phyloP scores from a whole-genome alignment of 768 basidiomycete species.

The Russula vinacea region DNA sequence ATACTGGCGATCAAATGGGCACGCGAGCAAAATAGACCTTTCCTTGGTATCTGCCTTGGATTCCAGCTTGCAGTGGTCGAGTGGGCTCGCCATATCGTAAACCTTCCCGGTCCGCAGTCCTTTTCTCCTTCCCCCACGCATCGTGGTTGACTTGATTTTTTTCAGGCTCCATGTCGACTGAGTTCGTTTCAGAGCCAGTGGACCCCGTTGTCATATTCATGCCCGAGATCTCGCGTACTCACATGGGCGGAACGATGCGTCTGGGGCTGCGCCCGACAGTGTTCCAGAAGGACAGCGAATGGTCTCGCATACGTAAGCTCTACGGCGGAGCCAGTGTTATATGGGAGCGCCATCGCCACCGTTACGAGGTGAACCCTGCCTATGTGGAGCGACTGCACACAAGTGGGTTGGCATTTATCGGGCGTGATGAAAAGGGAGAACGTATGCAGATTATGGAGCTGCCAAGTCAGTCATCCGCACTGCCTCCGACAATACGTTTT shows the following conservation, averaged over 20 bases:
- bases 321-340: constrained; percentile 80
- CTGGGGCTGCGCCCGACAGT: constrained; percentile 92
- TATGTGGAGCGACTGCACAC: constrained; percentile 69
- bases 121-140: not conserved
- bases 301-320: constrained; percentile 71
- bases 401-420: constrained; percentile 74
- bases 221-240: constrained; percentile 97
- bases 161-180: constrained; percentile 79
- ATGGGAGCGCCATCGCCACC: constrained; percentile 96
- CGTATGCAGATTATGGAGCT: constrained; percentile 96
- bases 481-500: not conserved
- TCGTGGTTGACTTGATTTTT: constrained; percentile 24
- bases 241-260: constrained; percentile 99
- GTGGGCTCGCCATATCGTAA: constrained; percentile 84
- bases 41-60: constrained; percentile 94
- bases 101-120: constrained; percentile 52
- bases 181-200: constrained; percentile 60
- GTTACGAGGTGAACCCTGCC: constrained; percentile 92
- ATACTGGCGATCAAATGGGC: constrained; percentile 97
- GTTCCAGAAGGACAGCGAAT: constrained; percentile 70
- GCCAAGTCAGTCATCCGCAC: constrained; percentile 49
- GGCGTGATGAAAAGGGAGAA: constrained; percentile 94
- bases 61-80: constrained; percentile 97
- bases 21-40: constrained; percentile 90
- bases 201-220: constrained; percentile 90